Conservation (phyloP, 2,329 filamentous ascomycete genomes). For the Aspergillus thermomutatus region DNA sequence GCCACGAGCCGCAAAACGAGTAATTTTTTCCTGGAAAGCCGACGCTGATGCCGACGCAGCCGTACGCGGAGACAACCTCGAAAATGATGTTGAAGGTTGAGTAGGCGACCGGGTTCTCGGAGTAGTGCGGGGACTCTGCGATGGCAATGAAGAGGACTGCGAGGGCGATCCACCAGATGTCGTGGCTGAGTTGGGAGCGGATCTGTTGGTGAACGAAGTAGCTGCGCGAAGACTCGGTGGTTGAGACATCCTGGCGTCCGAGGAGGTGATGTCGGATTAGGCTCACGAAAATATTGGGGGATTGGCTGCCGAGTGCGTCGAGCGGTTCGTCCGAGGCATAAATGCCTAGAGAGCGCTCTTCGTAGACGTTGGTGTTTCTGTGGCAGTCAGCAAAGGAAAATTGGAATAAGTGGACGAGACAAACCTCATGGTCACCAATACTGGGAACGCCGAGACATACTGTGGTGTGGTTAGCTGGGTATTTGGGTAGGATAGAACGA, state of each 20-base stretch:
- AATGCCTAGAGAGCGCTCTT: slow-evolving; percentile 62
- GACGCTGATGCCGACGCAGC: slow-evolving; percentile 59
- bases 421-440: slow-evolving; percentile 33
- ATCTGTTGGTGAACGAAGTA: slow-evolving; percentile 57
- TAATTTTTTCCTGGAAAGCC: slow-evolving; percentile 54
- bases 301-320: slow-evolving; percentile 16
- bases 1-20: slow-evolving; percentile 56
- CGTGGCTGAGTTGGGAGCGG: slow-evolving; percentile 63
- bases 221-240: slow-evolving; percentile 36
- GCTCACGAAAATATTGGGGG: slow-evolving; percentile 22
- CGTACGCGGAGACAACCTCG: slow-evolving; percentile 51
- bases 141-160: slow-evolving; percentile 59
- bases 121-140: slow-evolving; percentile 57
- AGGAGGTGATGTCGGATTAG: slow-evolving; percentile 25
- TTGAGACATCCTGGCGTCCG: slow-evolving; percentile 16
- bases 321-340: slow-evolving; percentile 32
- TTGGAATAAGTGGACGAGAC: not conserved
- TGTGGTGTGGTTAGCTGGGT: slow-evolving; percentile 12
- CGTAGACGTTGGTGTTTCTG: slow-evolving; percentile 68
- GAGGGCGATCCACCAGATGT: slow-evolving; percentile 64
- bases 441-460: slow-evolving; percentile 37
- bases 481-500: not conserved
- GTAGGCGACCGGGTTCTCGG: slow-evolving; percentile 50
- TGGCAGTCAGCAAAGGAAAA: slow-evolving; percentile 1
- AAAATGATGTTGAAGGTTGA: slow-evolving; percentile 59